Evolutionary conservation across 2,329 filamentous ascomycete genomes (phyloP), one percentile per base, ranked within the genome.

Genomic region (Dryadomyces quercus-mongolicae): DNA sequence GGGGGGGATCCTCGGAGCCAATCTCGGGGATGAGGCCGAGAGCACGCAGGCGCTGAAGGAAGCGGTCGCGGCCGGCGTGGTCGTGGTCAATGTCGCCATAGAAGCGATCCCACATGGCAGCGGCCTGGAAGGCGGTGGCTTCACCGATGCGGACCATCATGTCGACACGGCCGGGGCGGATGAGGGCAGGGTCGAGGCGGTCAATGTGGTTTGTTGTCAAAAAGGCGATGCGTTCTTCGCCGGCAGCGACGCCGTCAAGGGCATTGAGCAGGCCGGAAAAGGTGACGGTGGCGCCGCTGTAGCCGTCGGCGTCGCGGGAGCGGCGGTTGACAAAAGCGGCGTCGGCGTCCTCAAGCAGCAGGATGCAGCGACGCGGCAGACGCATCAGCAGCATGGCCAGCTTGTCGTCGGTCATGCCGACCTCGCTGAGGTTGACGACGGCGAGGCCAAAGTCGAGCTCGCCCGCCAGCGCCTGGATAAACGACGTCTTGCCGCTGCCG

Each of bases 191-290:
- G 63, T 96, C 90, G 1, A 97, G 77, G 44, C 88, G 80, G 60
- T 96, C 90, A 42, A 95, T 82, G 64, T 96, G 89, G 64, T 98
- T 98, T 20, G 92, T 95, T 2, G 93, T 98, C 58, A 95, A 75
- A 68, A 98, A 95, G 1, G 94, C 83, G 58, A 98, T 87, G 53
- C 93, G 81, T 71, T 97, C 92, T 66, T 97, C 93, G 13, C 90
- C 88, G 52, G 91, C 94, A 7, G 90, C 90, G n/a, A 97, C 82
- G 1, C 93, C 93, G 59, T 98, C 93, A 15, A 92, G 69, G 0
- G 87, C 86, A 63, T 91, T 91, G 42, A 97, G 73, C 20, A 97
- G 72, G 0, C 92, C 92, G 0, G 92, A 97, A 63, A 96, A 97
- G 0, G 93, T 98, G 22, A 96, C 91, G 18, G 87, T 93, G 2